These are phyloP conservation scores for Lentinus brumalis DNA, from an alignment of 768 basidiomycete genomes.

Conservation along the genomic window DNA sequence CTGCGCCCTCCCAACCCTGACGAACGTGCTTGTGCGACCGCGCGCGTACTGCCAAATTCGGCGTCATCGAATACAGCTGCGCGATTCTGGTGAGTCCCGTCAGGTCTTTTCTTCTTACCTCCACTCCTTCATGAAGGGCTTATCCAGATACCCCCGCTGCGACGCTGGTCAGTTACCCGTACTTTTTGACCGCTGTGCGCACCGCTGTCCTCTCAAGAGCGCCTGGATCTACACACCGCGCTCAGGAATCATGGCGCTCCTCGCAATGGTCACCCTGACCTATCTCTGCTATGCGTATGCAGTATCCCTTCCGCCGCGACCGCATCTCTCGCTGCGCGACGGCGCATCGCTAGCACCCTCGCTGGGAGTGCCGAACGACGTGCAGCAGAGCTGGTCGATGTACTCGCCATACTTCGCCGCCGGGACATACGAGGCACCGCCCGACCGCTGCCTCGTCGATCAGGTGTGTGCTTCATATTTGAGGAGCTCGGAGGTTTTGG, in stretches of 20 bases:
- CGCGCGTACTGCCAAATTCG: not conserved
- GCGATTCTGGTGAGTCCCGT: not conserved
- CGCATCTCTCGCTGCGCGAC: not conserved
- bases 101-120: not conserved
- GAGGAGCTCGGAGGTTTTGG: not conserved
- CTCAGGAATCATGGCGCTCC: conserved; percentile 4
- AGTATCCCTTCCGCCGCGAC: not conserved
- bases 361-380: conserved; percentile 16
- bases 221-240: not conserved
- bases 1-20: not conserved
- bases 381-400: conserved; percentile 49
- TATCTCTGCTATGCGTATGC: conserved; percentile 13
- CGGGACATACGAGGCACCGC: conserved; percentile 46
- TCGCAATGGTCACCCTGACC: not conserved
- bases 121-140: not conserved
- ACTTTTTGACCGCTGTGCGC: not conserved
- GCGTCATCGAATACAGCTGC: not conserved
- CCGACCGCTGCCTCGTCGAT: conserved; percentile 42
- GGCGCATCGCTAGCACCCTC: not conserved
- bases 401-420: conserved; percentile 63
- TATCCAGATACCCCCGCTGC: not conserved
- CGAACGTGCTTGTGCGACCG: not conserved
- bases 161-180: not conserved
- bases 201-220: not conserved
- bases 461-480: conserved; percentile 23